Conservation (phyloP, 2,329 filamentous ascomycete genomes). For the Raffaelea albimanens region DNA sequence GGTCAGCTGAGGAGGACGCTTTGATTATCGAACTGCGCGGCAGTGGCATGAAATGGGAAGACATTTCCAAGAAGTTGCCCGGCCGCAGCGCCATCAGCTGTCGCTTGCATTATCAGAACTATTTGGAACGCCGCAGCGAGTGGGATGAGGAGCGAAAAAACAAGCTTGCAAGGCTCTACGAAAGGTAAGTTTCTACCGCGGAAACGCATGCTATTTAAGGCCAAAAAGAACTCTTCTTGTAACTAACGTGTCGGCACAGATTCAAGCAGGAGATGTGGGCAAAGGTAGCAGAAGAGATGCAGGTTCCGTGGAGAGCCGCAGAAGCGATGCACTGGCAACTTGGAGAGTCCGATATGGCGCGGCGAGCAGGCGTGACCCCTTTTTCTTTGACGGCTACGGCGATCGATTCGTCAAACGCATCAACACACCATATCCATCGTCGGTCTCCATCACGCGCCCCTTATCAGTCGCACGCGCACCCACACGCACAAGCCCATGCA, state of each 20-base stretch:
- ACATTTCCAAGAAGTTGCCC: slow-evolving; percentile 84
- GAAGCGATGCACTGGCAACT: slow-evolving; percentile 99
- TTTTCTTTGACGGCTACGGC: slow-evolving; percentile 58
- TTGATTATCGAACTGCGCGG: slow-evolving; percentile 86
- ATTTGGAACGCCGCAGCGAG: slow-evolving; percentile 82
- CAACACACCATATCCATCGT: slow-evolving; percentile 21
- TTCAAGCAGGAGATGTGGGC: slow-evolving; percentile 99
- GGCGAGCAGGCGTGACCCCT: slow-evolving; percentile 78
- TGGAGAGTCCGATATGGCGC: slow-evolving; percentile 87
- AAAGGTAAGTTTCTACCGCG: slow-evolving; percentile 58
- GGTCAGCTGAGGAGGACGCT: slow-evolving; percentile 89
- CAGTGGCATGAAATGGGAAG: slow-evolving; percentile 96
- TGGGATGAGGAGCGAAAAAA: slow-evolving; percentile 99
- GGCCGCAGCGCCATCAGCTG: slow-evolving; percentile 92
- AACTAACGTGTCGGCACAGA: slow-evolving; percentile 34
- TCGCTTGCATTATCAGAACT: slow-evolving; percentile 93
- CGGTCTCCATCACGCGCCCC: slow-evolving; percentile 26
- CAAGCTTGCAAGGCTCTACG: slow-evolving; percentile 87
- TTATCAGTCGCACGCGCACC: slow-evolving; percentile 19
- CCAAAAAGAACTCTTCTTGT: not conserved
- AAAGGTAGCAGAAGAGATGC: slow-evolving; percentile 90
- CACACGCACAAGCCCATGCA: slow-evolving; percentile 24
- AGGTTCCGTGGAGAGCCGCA: slow-evolving; percentile 86
- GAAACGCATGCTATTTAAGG: no score
- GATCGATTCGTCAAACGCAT: slow-evolving; percentile 23